Percentiles rank a stretch among this genome's conserved stretches.
Evolutionary conservation across 2,329 filamentous ascomycete species (phyloP).

Genomic region (Coniochaeta ligniaria): DNA sequence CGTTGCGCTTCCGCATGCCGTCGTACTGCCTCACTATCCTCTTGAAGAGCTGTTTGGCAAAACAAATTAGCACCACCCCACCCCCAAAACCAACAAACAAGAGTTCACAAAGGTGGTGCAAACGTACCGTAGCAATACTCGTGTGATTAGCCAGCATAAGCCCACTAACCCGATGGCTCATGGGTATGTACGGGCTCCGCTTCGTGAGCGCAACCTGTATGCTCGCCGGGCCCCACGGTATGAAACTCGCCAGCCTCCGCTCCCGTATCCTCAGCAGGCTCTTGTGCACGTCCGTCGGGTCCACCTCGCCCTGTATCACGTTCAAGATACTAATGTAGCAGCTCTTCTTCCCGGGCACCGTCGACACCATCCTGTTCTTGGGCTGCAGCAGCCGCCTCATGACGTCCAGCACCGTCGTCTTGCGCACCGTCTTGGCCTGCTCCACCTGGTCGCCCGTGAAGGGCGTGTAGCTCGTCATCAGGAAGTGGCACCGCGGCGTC

Average conservation of each 20-base stretch:
- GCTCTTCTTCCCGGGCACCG: conserved; percentile 89
- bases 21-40: conserved; percentile 90
- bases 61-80: not conserved
- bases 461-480: conserved; percentile 97
- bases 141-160: conserved; percentile 98
- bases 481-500: conserved; percentile 92
- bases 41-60: conserved; percentile 64
- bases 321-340: conserved; percentile 99
- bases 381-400: conserved; percentile 94
- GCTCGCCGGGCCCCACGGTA: conserved; percentile 95
- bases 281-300: conserved; percentile 98
- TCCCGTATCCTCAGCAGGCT: conserved; percentile 93
- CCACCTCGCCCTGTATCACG: conserved; percentile 97
- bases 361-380: conserved; percentile 99
- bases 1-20: conserved; percentile 89
- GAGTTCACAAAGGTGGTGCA: not conserved
- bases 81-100: not conserved
- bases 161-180: conserved; percentile 89
- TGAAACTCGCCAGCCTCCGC: conserved; percentile 88
- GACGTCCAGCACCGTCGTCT: conserved; percentile 95
- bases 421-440: conserved; percentile 93
- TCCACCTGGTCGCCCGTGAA: conserved; percentile 96
- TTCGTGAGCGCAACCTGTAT: conserved; percentile 97
- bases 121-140: conserved; percentile 75
- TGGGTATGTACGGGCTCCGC: conserved; percentile 91